Evolutionary conservation across 2,329 filamentous ascomycete species (phyloP).

Genomic region (Colletotrichum sublineola): DNA sequence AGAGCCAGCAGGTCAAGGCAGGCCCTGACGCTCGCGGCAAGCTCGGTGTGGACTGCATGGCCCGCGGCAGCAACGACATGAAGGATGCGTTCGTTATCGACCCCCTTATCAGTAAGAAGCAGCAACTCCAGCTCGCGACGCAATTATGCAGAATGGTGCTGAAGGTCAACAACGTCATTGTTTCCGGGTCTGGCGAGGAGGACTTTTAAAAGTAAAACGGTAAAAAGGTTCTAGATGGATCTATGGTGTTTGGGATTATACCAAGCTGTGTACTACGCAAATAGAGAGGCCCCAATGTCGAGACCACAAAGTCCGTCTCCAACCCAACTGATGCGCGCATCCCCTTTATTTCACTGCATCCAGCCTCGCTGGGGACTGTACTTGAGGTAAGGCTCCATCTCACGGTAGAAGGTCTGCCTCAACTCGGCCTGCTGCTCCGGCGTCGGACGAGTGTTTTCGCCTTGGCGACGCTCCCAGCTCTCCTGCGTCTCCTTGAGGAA

Average conservation of each 20-base stretch:
- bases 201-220: slow-evolving; percentile 75
- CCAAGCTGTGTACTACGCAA: slow-evolving; percentile 44
- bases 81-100: slow-evolving; percentile 98
- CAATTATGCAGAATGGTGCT: slow-evolving; percentile 98
- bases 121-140: slow-evolving; percentile 95
- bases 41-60: slow-evolving; percentile 98
- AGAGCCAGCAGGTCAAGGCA: slow-evolving; percentile 94
- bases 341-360: slow-evolving; percentile 35
- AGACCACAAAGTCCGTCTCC: slow-evolving; percentile 33
- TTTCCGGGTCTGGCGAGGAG: slow-evolving; percentile 87
- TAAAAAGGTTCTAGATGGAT: slow-evolving; percentile 39
- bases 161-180: slow-evolving; percentile 97
- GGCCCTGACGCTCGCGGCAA: slow-evolving; percentile 64
- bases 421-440: slow-evolving; percentile 62
- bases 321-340: not conserved
- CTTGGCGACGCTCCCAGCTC: slow-evolving; percentile 62
- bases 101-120: slow-evolving; percentile 96
- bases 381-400: slow-evolving; percentile 56
- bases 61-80: slow-evolving; percentile 95
- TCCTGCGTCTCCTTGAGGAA: slow-evolving; percentile 62
- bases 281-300: slow-evolving; percentile 41
- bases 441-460: slow-evolving; percentile 56
- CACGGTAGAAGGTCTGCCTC: slow-evolving; percentile 53
- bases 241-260: slow-evolving; percentile 42
- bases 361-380: slow-evolving; percentile 34